Evolutionary conservation across 2,329 filamentous ascomycete species (phyloP), one percentile per base, ranked within the genome.

Genomic region (Phaeosphaeriaceae sp.): DNA sequence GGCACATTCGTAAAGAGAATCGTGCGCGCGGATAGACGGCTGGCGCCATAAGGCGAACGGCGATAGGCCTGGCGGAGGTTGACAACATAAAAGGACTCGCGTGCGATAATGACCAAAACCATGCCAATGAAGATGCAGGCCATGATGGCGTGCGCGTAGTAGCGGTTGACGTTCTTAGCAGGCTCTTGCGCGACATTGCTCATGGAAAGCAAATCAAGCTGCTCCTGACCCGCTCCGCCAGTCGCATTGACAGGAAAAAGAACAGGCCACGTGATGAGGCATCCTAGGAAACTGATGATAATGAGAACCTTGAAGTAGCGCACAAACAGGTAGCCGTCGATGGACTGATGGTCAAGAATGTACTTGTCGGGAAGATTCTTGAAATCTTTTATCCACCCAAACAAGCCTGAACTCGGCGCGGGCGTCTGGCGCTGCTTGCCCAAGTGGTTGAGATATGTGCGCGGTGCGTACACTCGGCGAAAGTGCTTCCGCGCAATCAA

Each of bases 321-420:
- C 47, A 84, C 70, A 57, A 79, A 83, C 15, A 84, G 74, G 54
- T 79, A 83, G 27, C 79, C 80, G 63, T 84, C 82, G 48, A 84
- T 77, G 11, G 80, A 81, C 61, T 80, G 78, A 66, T 82, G 80
- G 61, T 81, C 78, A 48, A 84, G 75, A 21, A 83, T 76, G 58
- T 80, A 81, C 36, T 71, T 71, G 65, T 83, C 81, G 27, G 76
- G 69, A 46, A 82, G 78, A 66, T 63, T 68, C 22, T 75, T 71
- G 62, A 81, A 82, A 54, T 81, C 78, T 7, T 72, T 76, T 51
- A 87, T 79, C 85, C 85, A 88, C 62, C 84, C 83, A 49, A 86
- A 72, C 57, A 84, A 76, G 44, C 83, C 81, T 13, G 54, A 56
- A 22, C 74, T 73, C 19, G 70, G 76, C 5, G 81, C 75, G 20